These are phyloP conservation scores for Volvox carteri DNA, from an alignment of 163 green algal species.

Conservation along the genomic window DNA sequence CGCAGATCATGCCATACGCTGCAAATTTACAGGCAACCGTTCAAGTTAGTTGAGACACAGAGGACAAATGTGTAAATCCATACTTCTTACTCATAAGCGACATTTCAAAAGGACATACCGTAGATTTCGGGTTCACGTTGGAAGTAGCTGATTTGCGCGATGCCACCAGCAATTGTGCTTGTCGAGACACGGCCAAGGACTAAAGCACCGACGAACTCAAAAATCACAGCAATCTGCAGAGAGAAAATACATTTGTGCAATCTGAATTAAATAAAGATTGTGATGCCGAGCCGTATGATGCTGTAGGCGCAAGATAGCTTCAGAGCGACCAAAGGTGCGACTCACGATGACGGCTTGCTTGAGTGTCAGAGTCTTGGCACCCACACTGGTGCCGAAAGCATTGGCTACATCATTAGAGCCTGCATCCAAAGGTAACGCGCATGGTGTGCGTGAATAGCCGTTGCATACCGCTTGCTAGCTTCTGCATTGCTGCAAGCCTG, in stretches of 20 bases:
- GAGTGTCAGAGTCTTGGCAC: slow-evolving; percentile 74
- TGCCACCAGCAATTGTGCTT: slow-evolving; percentile 69
- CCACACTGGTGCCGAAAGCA: slow-evolving; percentile 75
- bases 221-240: slow-evolving; percentile 18
- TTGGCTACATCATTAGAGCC: slow-evolving; percentile 52
- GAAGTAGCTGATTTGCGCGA: slow-evolving; percentile 31
- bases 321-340: too few species aligned
- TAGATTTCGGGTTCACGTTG: slow-evolving; percentile 21
- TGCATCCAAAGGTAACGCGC: not conserved
- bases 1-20: slow-evolving; percentile 66
- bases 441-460: too few species aligned
- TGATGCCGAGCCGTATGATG: not conserved
- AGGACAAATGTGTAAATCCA: not conserved
- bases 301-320: not conserved
- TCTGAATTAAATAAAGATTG: not conserved
- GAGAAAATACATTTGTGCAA: not conserved
- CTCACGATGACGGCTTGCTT: slow-evolving; percentile 66
- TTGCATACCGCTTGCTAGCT: too few species aligned
- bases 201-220: slow-evolving; percentile 76
- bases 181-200: slow-evolving; percentile 74
- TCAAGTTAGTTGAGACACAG: not conserved
- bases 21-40: not conserved
- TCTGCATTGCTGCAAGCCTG: not conserved
- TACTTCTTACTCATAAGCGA: too few species aligned
- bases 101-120: not conserved